Base-by-base conservation (phyloP, 371 early-diverging fungal species). In the Lichtheimia ramosa region DNA sequence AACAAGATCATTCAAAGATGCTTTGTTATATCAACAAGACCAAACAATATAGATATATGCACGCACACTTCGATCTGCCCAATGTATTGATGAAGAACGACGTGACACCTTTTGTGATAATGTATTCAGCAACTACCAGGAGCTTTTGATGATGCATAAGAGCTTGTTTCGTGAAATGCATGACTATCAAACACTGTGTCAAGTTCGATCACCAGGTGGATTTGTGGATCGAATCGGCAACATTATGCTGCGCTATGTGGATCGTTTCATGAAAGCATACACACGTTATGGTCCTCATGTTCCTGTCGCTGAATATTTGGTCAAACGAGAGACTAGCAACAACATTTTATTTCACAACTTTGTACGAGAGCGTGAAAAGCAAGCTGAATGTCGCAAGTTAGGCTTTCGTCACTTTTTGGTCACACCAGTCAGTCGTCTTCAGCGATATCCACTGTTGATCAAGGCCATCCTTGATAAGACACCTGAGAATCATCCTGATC, bases 271-370 rank as follows among this genome's bases (percentile, higher is more conserved):
- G 64, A 75, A 88, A 39, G 86, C 89, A 0, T 95, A 93, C 59
- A 79, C 93, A 3, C 81, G 77, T 27, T 96, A 96, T 73, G 93
- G 95, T 20, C 92, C 91, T 7, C 88, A 92, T 63, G 93, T 94
- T 51, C 85, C 89, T 10, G 83, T 86, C 62, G 90, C 92, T 41
- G 90, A 92, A 70, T 84, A 92, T 62, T 74, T 81, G 15, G 82
- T 95, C 49, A 94, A 94, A 52, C 71, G 73, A 10, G 96, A 95
- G 63, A 81, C 81, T 48, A 76, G 74, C 18, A 66, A 51, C 21
- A 94, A 95, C 61, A 70, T 71, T 18, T 68, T 71, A 14, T 89
- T 96, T 27, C 81, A 74, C 24, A 85, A 85, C 67, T 95, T 93
- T 68, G 73, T 94, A 23, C 81, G 83, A 57, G 86, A 82, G 46